phyloP scores from a whole-genome alignment of 2,329 filamentous ascomycete genomes.

The Neurospora sp. region DNA sequence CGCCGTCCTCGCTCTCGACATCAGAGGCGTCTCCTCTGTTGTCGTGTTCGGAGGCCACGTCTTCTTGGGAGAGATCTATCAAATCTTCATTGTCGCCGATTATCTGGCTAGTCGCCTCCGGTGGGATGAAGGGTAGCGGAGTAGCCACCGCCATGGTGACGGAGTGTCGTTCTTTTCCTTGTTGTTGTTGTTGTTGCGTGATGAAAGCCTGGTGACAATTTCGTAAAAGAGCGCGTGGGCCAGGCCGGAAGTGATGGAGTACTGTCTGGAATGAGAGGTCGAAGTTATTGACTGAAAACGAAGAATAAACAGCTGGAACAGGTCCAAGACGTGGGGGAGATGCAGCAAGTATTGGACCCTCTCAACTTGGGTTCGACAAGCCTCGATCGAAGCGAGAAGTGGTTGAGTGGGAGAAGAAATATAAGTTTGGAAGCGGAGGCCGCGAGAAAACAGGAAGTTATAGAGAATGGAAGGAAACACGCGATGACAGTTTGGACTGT shows the following conservation, averaged over 20 bases:
- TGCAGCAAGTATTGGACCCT: not conserved
- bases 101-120: not conserved
- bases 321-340: not conserved
- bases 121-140: not conserved
- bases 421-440: not conserved
- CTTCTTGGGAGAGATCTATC: not conserved
- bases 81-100: not conserved
- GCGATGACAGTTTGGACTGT: not conserved
- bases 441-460: not conserved
- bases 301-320: not conserved
- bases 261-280: not conserved
- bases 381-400: not conserved
- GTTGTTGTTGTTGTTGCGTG: not conserved
- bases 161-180: not conserved
- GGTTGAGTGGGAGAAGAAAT: not conserved
- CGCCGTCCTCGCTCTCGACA: slow-evolving; percentile 12
- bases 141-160: not conserved
- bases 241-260: not conserved
- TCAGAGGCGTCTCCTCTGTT: slow-evolving; percentile 1
- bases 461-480: not conserved
- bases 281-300: not conserved
- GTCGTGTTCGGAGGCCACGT: not conserved
- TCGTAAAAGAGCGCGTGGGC: not conserved
- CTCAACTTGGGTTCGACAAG: not conserved
- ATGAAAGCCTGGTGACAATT: not conserved